These are phyloP conservation scores for Colletotrichum acutatum DNA, from an alignment of 2,329 filamentous ascomycete genomes.

Conservation along the genomic window DNA sequence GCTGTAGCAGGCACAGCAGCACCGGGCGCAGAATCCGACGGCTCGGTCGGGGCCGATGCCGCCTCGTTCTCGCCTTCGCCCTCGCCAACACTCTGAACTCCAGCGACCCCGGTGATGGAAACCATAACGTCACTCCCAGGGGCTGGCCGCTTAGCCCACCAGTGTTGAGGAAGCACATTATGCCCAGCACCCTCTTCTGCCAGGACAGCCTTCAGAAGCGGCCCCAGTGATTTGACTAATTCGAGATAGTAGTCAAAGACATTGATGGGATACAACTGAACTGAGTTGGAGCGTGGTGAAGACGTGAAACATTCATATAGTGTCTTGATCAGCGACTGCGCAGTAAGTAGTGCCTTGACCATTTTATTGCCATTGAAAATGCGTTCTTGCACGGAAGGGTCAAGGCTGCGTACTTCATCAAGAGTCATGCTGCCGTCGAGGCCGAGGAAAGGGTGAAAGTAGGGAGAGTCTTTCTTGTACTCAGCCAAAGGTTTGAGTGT, in stretches of 20 bases:
- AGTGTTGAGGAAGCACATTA: conserved; percentile 77
- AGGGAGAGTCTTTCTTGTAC: conserved; percentile 64
- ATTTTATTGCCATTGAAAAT: conserved; percentile 76
- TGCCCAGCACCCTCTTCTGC: conserved; percentile 85
- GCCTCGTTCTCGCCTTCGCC: conserved; percentile 43
- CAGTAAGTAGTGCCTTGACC: conserved; percentile 80
- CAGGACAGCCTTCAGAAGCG: conserved; percentile 82
- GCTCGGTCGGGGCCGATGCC: conserved; percentile 46
- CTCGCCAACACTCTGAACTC: conserved; percentile 31
- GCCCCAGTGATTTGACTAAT: conserved; percentile 81
- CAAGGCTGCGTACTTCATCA: conserved; percentile 47
- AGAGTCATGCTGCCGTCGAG: conserved; percentile 49
- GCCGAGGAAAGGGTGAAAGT: conserved; percentile 75
- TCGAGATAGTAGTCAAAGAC: conserved; percentile 84
- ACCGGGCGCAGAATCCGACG: conserved; percentile 43
- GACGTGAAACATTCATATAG: conserved; percentile 80
- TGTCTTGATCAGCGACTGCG: conserved; percentile 80
- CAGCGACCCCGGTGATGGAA: conserved; percentile 3
- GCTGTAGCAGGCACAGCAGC: conserved; percentile 38
- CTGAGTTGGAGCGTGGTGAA: conserved; percentile 70
- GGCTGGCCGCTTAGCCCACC: conserved; percentile 50
- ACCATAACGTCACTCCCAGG: conserved; percentile 29
- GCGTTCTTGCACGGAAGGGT: conserved; percentile 52
- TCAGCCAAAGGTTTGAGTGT: conserved; percentile 73
- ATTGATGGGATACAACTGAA: conserved; percentile 80